These are phyloP conservation scores for Pythium dissotocum DNA, from an alignment of 352 stramenopile species.

Conservation along the genomic window DNA sequence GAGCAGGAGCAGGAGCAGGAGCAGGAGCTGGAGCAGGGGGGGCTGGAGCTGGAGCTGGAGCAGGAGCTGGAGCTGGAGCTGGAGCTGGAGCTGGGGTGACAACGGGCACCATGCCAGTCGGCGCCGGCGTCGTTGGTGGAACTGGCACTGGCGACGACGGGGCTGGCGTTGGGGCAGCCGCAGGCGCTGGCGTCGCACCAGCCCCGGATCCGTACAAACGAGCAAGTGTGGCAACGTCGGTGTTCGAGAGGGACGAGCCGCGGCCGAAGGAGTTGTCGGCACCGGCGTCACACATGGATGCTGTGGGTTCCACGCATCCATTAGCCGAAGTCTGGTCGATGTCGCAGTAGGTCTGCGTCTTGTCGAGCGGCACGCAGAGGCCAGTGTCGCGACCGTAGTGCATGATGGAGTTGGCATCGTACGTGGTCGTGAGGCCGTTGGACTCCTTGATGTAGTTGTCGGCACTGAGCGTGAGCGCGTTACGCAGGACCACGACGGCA, in stretches of 20 bases:
- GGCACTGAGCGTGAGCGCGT: constrained; percentile 41
- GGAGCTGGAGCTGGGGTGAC: constrained; percentile 15
- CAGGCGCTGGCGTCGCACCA: constrained; percentile 1
- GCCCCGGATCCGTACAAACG: constrained; percentile 23
- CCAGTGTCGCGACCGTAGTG: constrained; percentile 45
- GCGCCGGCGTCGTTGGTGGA: constrained; percentile 4
- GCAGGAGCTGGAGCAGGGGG: constrained; percentile 1
- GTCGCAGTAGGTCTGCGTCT: constrained; percentile 37
- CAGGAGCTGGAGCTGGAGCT: not conserved
- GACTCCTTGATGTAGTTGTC: constrained; percentile 54
- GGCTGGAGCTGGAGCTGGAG: not conserved
- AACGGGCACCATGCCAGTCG: not conserved
- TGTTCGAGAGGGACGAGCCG: constrained; percentile 13
- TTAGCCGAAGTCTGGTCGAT: constrained; percentile 36
- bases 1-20: not conserved
- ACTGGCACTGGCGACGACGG: constrained; percentile 5
- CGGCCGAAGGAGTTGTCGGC: constrained; percentile 28
- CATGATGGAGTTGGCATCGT: constrained; percentile 47
- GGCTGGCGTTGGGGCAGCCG: constrained; percentile 4
- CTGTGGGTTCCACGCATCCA: constrained; percentile 26
- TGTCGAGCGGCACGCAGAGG: constrained; percentile 40
- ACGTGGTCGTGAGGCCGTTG: constrained; percentile 28
- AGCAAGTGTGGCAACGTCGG: constrained; percentile 21
- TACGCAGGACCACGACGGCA: constrained; percentile 45
- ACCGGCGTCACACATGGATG: constrained; percentile 23